Evolutionary conservation across 2,329 filamentous ascomycete species (phyloP), one percentile per base, ranked within the genome.

Genomic region (Microsporum audouinii): DNA sequence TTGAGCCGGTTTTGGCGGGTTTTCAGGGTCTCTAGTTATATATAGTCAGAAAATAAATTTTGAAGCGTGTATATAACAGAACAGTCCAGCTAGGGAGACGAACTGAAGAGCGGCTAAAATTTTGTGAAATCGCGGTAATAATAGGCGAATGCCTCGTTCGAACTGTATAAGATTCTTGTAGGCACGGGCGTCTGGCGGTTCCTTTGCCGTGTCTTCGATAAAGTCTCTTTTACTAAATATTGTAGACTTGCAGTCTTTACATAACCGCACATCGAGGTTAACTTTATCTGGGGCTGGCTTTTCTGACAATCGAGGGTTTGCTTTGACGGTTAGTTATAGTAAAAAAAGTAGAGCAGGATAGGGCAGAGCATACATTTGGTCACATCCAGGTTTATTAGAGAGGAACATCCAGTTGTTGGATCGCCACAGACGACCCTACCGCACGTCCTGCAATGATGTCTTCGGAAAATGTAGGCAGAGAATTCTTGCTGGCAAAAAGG

Each of bases 401-500:
- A 84, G 0, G 94, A 99, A 73, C 94, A 99, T 2, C 76, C 85
- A 0, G 94, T 99, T 61, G 84, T 82, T 0, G 83, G 83, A 73
- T 99, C 94, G 10, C 90, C 90, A 71, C 94, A 99, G 0, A 99
- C 90, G 0, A 99, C 91, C 49, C 88, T 84, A 2, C 94, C 94
- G 69, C 94, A 99, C 74, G 95, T 87, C 60, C 94, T 84, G 74
- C 94, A 99, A 73, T 99, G 94, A 72, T 97, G 94, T 66, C 94
- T 81, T 68, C 94, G 84, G 69, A 97, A 95, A 1, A 90, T 88
- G 82, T 96, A 97, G 12, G 86, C 88, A 0, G 90, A 88, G 73
- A 99, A 99, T 61, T 96, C 90, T 69, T 99, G 94, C 70, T 95
- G 89, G 69, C 94, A 99, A 70, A 96, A 96, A 0, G 94, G 94